Evolutionary conservation across 2,329 filamentous ascomycete species (phyloP), one percentile per base, ranked within the genome.

Genomic region (Penicillium sumatraense): DNA sequence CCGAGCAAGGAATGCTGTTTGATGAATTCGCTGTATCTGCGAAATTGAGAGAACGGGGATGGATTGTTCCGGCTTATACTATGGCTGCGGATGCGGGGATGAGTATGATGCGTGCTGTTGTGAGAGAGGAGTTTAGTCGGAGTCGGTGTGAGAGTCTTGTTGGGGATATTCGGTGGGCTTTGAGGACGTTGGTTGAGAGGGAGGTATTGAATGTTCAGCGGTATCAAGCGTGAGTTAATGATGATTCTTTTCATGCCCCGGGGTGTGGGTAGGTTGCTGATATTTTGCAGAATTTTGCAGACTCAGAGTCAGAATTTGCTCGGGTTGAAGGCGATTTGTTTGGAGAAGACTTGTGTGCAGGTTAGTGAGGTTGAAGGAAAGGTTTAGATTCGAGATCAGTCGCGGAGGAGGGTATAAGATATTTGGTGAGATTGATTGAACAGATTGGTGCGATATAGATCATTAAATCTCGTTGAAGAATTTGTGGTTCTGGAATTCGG

Each of bases 11-110:
- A 2, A 80, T 85, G 31, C 75, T 81, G 54, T 90, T 84, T 65
- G 88, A 91, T 66, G 89, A 92, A 73, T 92, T 91, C 59, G 83
- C 87, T 0, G 78, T 91, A 36, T 91, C 93, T 0, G 91, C 95
- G 71, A 88, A 91, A 71, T 84, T 97, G 16, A 88, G 93, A 49
- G 86, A 89, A 54, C 85, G 91, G 18, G 90, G 90, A 35, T 97
- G 93, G 93, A 89, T 96, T 20, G 90, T 97, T 0, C 93, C 93
- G 0, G 93, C 93, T 0, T 97, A 97, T 77, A 97, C 92, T 31
- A 97, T 97, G 93, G 93, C 93, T 0, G 92, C 92, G 11, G 84
- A 96, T 11, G 80, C 90, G 53, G 80, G 86, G 58, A 82, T 97
- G 68, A 96, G 96, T 82, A 89, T 97, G 84, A 86, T 97, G 79